A percentile compares a stretch with the other conserved stretches of the same genome.
These are phyloP conservation scores for Madurella mycetomatis DNA, from an alignment of 2,329 filamentous ascomycete genomes.

Conservation along the genomic window DNA sequence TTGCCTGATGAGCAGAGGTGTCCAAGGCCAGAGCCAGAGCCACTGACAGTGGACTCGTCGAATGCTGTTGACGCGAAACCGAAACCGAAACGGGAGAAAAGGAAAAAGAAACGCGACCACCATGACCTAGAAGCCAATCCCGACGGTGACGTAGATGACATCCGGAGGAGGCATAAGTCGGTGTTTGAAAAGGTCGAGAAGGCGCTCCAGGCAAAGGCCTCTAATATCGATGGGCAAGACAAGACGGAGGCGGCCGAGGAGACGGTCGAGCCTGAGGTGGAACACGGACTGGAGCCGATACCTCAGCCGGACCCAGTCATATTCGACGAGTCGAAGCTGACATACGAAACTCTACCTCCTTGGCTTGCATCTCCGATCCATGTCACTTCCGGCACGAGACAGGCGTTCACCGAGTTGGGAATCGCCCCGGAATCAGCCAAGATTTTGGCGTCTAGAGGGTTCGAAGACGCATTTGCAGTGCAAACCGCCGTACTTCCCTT, in stretches of 20 bases:
- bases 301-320: constrained; percentile 68
- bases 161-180: constrained; percentile 40
- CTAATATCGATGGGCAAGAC: constrained; percentile 27
- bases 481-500: constrained; percentile 78
- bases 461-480: constrained; percentile 69
- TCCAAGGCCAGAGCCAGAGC: constrained; percentile 1
- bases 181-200: constrained; percentile 54
- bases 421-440: constrained; percentile 57
- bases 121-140: constrained; percentile 23
- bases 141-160: constrained; percentile 27
- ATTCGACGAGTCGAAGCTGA: constrained; percentile 54
- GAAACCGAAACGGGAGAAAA: constrained; percentile 23
- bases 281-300: constrained; percentile 73
- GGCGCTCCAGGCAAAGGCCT: constrained; percentile 42
- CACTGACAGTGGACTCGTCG: neutral
- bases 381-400: constrained; percentile 56
- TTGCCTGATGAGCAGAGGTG: neutral
- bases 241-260: constrained; percentile 30
- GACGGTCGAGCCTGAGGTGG: constrained; percentile 23
- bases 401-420: constrained; percentile 59
- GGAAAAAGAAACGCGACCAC: constrained; percentile 27
- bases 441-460: constrained; percentile 63
- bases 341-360: constrained; percentile 71
- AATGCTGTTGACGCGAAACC: neutral
- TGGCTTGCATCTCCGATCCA: constrained; percentile 78